Conservation (phyloP, 345 rosid species). For the Brassica carinata region DNA sequence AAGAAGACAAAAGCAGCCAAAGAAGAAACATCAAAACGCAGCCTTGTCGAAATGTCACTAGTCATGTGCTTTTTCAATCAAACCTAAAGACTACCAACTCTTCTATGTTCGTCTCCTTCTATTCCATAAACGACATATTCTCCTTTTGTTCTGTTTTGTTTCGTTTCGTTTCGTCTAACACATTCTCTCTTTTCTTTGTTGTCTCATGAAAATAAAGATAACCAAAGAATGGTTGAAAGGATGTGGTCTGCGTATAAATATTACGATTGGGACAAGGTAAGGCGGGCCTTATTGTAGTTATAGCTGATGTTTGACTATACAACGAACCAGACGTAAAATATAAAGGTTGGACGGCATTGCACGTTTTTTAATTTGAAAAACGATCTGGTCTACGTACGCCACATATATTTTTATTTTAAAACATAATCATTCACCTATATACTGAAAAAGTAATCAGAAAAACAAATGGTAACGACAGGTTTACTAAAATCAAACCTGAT, state of each 20-base stretch:
- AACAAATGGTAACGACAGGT: no score
- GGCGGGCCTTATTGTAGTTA: neutral
- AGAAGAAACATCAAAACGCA: neutral
- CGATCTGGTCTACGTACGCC: neutral
- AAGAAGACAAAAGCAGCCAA: constrained; percentile 11
- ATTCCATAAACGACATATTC: neutral
- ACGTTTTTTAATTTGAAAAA: neutral
- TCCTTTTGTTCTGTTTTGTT: neutral
- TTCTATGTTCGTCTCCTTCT: neutral
- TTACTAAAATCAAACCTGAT: no score
- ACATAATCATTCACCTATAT: neutral
- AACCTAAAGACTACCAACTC: constrained; percentile 33
- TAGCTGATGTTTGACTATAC: neutral
- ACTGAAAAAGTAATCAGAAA: neutral
- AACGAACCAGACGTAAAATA: neutral
- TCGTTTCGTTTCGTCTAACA: neutral
- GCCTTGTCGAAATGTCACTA: neutral
- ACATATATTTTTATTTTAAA: neutral
- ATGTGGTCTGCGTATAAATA: neutral
- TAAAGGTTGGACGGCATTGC: neutral
- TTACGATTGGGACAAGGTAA: neutral
- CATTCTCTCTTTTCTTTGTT: neutral
- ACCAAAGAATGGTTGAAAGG: neutral
- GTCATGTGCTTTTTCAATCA: constrained; percentile 19
- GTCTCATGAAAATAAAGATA: neutral